Evolutionary conservation across 202 grass and related monocot genomes (phyloP).

Genomic region (Brachypodium distachyon): DNA sequence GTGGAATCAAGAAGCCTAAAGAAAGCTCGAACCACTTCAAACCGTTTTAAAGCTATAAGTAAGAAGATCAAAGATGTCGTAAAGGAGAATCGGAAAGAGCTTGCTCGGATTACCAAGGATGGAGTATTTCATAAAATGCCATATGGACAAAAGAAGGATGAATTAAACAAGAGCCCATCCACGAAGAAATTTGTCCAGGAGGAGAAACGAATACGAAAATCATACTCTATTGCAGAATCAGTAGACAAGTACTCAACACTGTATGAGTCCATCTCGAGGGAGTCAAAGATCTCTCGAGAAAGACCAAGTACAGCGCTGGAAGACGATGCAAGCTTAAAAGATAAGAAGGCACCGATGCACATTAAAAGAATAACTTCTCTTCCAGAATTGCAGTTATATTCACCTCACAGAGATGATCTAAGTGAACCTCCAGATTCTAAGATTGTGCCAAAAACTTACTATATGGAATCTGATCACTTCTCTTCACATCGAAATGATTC

Average conservation of each 20-base stretch:
- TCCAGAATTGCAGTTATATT: conserved; percentile 47
- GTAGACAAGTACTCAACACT: conserved; percentile 70
- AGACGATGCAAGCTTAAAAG: neutral
- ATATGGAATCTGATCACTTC: conserved; percentile 7
- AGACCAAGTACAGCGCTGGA: conserved; percentile 27
- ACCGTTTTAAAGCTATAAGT: conserved; percentile 50
- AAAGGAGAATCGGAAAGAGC: conserved; percentile 63
- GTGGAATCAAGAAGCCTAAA: conserved; percentile 31
- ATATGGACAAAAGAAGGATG: conserved; percentile 49
- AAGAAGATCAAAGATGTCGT: conserved; percentile 68
- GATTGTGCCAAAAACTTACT: neutral
- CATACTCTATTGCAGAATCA: conserved; percentile 66
- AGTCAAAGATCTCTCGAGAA: conserved; percentile 13
- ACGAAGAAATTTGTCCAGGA: conserved; percentile 31
- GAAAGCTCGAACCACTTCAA: conserved; percentile 23
- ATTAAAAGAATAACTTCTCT: conserved; percentile 81
- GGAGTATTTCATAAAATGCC: conserved; percentile 79
- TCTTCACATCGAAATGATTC: conserved; percentile 4
- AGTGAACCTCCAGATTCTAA: conserved; percentile 21
- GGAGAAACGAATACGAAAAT: conserved; percentile 53
- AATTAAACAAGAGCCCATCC: conserved; percentile 27
- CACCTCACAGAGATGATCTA: conserved; percentile 7
- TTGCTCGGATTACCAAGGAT: conserved; percentile 67
- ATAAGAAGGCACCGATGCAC: conserved; percentile 19
- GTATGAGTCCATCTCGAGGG: conserved; percentile 54